These are phyloP conservation scores for Aspergillus sp. DNA, from an alignment of 2,329 filamentous ascomycete genomes.

Conservation along the genomic window DNA sequence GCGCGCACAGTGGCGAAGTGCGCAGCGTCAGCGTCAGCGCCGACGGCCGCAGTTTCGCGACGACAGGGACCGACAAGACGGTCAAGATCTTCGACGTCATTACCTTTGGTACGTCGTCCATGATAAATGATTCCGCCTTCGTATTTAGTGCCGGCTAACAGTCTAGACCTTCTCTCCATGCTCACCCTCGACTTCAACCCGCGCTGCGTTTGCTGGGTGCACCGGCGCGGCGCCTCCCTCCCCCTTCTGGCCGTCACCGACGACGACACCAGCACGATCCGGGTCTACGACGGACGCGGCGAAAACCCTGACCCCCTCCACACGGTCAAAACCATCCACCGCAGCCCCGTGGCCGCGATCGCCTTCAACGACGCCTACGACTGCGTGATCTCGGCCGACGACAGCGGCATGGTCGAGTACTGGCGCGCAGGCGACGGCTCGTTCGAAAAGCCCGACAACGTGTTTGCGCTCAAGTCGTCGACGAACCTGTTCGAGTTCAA, in stretches of 20 bases:
- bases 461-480: slow-evolving; percentile 89
- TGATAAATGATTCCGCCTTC: no score
- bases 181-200: slow-evolving; percentile 73
- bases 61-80: slow-evolving; percentile 61
- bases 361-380: slow-evolving; percentile 85
- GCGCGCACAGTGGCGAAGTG: slow-evolving; percentile 83
- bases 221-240: slow-evolving; percentile 80
- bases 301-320: slow-evolving; percentile 75
- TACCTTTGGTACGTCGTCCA: slow-evolving; percentile 61
- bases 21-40: slow-evolving; percentile 78
- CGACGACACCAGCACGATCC: slow-evolving; percentile 67
- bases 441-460: slow-evolving; percentile 87
- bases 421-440: slow-evolving; percentile 72
- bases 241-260: slow-evolving; percentile 83
- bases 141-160: slow-evolving; percentile 11
- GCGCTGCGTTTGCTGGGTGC: slow-evolving; percentile 86
- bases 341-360: slow-evolving; percentile 77
- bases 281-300: slow-evolving; percentile 85
- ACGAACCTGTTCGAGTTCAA: slow-evolving; percentile 97
- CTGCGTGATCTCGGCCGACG: slow-evolving; percentile 86
- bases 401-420: slow-evolving; percentile 93
- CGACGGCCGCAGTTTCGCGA: slow-evolving; percentile 92
- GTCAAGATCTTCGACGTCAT: slow-evolving; percentile 63
- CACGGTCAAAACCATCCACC: slow-evolving; percentile 74
- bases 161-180: slow-evolving; percentile 72